Evolutionary conservation across 176 grass and related monocot genomes (phyloP).

Genomic region (Carex kokanica): DNA sequence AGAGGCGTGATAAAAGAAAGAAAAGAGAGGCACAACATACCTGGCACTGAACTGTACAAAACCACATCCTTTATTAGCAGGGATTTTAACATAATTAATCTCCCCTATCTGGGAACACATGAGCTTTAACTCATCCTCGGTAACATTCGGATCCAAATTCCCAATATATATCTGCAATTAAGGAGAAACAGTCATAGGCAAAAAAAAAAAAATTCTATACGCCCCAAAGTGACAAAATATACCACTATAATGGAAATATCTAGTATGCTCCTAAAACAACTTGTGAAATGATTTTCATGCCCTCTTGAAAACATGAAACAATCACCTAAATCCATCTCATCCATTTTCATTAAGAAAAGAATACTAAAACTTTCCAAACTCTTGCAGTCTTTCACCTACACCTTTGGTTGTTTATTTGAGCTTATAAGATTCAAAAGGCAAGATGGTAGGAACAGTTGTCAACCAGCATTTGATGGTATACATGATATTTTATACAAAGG

Average conservation of each 20-base stretch:
- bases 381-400: not conserved
- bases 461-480: not conserved
- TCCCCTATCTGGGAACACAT: constrained; percentile 81
- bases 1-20: not conserved
- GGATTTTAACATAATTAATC: constrained; percentile 89
- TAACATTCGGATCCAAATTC: constrained; percentile 86
- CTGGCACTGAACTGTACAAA: constrained; percentile 82
- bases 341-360: not conserved
- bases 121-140: constrained; percentile 87
- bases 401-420: not conserved
- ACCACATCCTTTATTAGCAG: constrained; percentile 89
- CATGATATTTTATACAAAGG: not conserved
- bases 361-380: not conserved
- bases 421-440: not conserved
- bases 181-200: constrained; percentile 29
- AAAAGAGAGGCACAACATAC: constrained; percentile 24
- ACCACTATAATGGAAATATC: not conserved
- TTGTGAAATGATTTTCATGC: not conserved
- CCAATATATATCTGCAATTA: constrained; percentile 93
- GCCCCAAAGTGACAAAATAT: not conserved
- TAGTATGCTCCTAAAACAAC: not conserved
- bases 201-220: not conserved
- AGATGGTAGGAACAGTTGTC: not conserved
- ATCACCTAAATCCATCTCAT: not conserved
- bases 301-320: not conserved